Conservation (phyloP, 768 basidiomycete genomes). For the Gyrodon lividus region DNA sequence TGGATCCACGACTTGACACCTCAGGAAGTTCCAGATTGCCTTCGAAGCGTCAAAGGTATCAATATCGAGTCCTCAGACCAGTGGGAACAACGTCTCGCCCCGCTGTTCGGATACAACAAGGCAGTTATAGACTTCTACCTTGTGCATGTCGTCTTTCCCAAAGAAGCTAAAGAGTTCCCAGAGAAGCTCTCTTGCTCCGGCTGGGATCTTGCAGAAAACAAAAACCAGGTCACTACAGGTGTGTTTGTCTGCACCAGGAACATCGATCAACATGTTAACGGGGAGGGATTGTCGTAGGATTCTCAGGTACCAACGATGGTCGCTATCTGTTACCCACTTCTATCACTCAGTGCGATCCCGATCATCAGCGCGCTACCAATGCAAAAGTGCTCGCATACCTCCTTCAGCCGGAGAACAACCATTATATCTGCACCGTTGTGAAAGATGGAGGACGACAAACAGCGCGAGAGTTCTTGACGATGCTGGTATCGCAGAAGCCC, state of each 20-base stretch:
- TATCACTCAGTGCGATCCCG: constrained; percentile 26
- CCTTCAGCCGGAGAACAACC: constrained; percentile 35
- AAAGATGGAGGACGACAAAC: constrained; percentile 25
- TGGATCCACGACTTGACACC: constrained; percentile 32
- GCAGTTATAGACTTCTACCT: constrained; percentile 48
- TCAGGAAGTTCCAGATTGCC: constrained; percentile 25
- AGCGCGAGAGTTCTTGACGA: constrained; percentile 25
- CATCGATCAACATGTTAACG: background rate
- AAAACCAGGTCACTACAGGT: constrained; percentile 14
- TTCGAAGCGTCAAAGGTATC: constrained; percentile 38
- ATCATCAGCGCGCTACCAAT: constrained; percentile 41
- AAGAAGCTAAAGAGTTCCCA: constrained; percentile 47
- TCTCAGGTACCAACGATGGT: constrained; percentile 55
- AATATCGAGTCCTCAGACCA: constrained; percentile 42
- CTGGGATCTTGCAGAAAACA: constrained; percentile 51
- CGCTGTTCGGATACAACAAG: constrained; percentile 38
- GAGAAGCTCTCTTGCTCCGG: constrained; percentile 46
- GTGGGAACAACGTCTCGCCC: constrained; percentile 25
- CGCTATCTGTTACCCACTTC: constrained; percentile 20
- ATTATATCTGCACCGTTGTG: constrained; percentile 22
- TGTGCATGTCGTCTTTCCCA: constrained; percentile 47
- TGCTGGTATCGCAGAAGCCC: constrained; percentile 32
- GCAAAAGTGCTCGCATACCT: constrained; percentile 34
- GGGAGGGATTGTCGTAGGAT: constrained; percentile 20
- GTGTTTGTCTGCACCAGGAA: background rate